Conservation (phyloP, 129 eudicot genomes). For the Chrysanthemum makinoi region DNA sequence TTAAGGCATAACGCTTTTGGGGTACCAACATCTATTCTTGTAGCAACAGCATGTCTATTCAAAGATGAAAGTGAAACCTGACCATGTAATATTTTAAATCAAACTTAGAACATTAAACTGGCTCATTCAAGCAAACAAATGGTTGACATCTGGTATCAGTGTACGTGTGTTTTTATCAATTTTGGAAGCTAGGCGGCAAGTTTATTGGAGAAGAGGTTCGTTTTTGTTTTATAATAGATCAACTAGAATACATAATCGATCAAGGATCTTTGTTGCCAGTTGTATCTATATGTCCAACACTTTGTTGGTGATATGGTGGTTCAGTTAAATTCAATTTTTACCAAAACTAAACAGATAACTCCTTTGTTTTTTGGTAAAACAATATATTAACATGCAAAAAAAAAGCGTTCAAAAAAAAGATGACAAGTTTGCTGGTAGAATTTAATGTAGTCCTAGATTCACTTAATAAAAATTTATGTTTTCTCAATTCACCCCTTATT, state of each 20-base stretch:
- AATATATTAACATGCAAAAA: background rate
- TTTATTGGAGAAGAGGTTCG: too few species aligned
- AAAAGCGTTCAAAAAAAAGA: background rate
- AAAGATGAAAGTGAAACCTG: conserved; percentile 97
- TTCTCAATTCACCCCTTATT: too few species aligned
- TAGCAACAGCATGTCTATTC: conserved; percentile 97
- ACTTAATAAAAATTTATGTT: too few species aligned
- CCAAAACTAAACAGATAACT: too few species aligned
- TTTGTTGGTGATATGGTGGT: too few species aligned
- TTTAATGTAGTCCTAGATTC: background rate
- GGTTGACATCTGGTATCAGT: background rate
- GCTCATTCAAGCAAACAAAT: background rate
- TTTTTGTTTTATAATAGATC: too few species aligned
- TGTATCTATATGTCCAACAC: too few species aligned
- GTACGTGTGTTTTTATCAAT: background rate
- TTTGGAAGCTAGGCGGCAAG: too few species aligned
- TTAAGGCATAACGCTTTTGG: conserved; percentile 95
- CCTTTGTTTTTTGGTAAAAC: background rate
- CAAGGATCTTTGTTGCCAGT: too few species aligned
- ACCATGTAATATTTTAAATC: conserved; percentile 9
- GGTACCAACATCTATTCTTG: conserved; percentile 95
- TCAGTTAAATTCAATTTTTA: too few species aligned
- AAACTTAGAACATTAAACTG: background rate
- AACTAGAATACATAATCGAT: too few species aligned
- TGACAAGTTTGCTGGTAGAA: background rate